Conservation (phyloP, 139 green algal genomes). For the Astrephomene gubernaculifera region DNA sequence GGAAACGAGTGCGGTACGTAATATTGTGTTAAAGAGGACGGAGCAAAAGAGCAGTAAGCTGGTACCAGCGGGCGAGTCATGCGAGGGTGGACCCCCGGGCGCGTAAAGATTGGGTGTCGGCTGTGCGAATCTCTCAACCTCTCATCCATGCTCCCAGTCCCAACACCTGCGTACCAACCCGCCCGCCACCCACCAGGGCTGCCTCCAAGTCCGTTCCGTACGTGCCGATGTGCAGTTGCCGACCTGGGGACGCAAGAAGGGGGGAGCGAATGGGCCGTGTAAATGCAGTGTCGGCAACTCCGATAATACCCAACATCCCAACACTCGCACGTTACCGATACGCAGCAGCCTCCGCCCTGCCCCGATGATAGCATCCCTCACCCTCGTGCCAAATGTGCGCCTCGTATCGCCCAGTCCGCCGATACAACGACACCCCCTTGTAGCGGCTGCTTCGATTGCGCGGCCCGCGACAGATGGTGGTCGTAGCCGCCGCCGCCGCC, state of each 20-base stretch:
- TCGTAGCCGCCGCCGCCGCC: background rate
- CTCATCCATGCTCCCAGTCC: background rate
- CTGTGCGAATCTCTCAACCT: no score
- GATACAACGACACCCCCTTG: slow-evolving; percentile 49
- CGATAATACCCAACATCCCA: no score
- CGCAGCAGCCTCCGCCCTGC: no score
- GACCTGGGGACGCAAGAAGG: background rate
- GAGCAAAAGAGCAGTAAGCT: no score
- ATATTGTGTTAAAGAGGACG: background rate
- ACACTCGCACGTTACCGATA: no score
- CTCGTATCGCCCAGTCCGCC: slow-evolving; percentile 33
- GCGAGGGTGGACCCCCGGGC: no score
- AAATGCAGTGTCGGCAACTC: no score
- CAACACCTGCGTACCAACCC: background rate
- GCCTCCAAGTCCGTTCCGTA: slow-evolving; percentile 56
- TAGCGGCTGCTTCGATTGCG: slow-evolving; percentile 37
- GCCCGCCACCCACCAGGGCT: slow-evolving; percentile 19
- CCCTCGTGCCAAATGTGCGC: slow-evolving; percentile 48
- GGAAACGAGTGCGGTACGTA: no score
- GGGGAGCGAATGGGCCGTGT: no score
- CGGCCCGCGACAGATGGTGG: background rate
- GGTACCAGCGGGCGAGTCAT: no score
- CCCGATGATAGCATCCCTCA: background rate
- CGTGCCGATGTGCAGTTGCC: slow-evolving; percentile 53
- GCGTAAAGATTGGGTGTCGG: no score